Percentiles rank a stretch among this genome's conserved stretches.
These are phyloP conservation scores for Yamadazyma aaseri DNA, from an alignment of 1,139 yeast genomes.

Conservation along the genomic window DNA sequence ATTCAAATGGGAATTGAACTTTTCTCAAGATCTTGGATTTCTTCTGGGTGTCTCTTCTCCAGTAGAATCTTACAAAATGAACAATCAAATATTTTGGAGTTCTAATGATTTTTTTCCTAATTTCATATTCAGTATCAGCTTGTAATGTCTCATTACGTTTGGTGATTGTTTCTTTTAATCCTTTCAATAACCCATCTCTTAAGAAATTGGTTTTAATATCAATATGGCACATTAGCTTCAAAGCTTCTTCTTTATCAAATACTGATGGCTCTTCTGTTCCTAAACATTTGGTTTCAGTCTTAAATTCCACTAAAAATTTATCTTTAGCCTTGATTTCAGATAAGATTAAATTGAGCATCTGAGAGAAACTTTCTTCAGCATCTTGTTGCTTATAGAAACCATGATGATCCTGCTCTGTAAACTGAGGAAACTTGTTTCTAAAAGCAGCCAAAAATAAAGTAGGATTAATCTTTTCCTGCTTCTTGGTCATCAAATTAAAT, in stretches of 20 bases:
- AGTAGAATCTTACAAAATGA: constrained; percentile 90
- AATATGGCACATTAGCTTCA: constrained; percentile 87
- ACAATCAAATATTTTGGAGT: constrained; percentile 87
- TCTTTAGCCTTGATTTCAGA: constrained; percentile 51
- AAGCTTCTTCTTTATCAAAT: constrained; percentile 50
- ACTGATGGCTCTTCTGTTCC: constrained; percentile 42
- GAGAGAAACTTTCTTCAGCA: constrained; percentile 95
- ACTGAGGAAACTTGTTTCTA: constrained; percentile 77
- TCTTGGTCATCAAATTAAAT: constrained; percentile 48
- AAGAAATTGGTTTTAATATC: constrained; percentile 81
- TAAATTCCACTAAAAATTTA: constrained; percentile 64
- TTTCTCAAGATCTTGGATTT: constrained; percentile 91
- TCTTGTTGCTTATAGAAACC: constrained; percentile 93
- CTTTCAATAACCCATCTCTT: constrained; percentile 77
- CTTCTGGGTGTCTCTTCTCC: constrained; percentile 90
- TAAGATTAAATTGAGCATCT: constrained; percentile 59
- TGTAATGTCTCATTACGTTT: constrained; percentile 73
- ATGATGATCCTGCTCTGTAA: constrained; percentile 68
- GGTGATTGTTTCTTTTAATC: constrained; percentile 74
- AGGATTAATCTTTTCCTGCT: constrained; percentile 55
- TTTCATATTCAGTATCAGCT: constrained; percentile 67
- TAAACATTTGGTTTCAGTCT: constrained; percentile 56
- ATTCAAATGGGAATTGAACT: constrained; percentile 91
- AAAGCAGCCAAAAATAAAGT: constrained; percentile 60
- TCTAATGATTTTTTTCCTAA: constrained; percentile 67